Percentiles rank a stretch among this genome's conserved stretches.
These are phyloP conservation scores for Sporothrix luriei DNA, from an alignment of 2,329 filamentous ascomycete genomes.

Conservation along the genomic window DNA sequence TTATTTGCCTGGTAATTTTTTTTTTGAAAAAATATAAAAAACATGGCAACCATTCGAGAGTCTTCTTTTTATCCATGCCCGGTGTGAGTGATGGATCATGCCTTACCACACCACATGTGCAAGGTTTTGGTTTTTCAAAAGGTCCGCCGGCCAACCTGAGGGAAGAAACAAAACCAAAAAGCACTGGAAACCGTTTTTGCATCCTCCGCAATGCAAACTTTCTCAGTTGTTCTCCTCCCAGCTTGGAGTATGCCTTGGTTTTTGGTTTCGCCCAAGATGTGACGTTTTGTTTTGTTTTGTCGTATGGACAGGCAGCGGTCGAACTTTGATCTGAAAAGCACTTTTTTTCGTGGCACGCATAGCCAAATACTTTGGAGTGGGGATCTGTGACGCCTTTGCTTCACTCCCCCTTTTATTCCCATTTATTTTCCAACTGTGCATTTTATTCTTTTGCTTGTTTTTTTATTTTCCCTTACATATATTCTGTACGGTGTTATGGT, in stretches of 20 bases:
- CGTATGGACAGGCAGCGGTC: neutral
- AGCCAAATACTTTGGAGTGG: neutral
- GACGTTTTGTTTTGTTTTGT: neutral
- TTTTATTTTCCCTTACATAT: neutral
- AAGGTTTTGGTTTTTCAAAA: neutral
- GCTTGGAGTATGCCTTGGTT: constrained; percentile 14
- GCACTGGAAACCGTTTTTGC: neutral
- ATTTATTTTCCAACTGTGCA: neutral
- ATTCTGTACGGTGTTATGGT: too few species aligned
- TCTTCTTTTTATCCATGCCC: neutral
- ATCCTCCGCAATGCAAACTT: neutral
- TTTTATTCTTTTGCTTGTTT: neutral
- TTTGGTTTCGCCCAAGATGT: constrained; percentile 6
- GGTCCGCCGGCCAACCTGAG: neutral
- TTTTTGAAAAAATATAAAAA: too few species aligned
- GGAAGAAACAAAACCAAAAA: neutral
- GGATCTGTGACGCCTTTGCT: neutral
- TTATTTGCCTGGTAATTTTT: neutral
- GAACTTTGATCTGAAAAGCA: neutral
- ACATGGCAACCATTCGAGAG: neutral
- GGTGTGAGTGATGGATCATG: neutral
- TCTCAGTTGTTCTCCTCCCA: neutral
- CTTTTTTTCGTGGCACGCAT: neutral
- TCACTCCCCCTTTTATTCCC: neutral
- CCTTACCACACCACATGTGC: too few species aligned